These are phyloP conservation scores for Suillus luteus DNA, from an alignment of 768 basidiomycete species.

Conservation along the genomic window DNA sequence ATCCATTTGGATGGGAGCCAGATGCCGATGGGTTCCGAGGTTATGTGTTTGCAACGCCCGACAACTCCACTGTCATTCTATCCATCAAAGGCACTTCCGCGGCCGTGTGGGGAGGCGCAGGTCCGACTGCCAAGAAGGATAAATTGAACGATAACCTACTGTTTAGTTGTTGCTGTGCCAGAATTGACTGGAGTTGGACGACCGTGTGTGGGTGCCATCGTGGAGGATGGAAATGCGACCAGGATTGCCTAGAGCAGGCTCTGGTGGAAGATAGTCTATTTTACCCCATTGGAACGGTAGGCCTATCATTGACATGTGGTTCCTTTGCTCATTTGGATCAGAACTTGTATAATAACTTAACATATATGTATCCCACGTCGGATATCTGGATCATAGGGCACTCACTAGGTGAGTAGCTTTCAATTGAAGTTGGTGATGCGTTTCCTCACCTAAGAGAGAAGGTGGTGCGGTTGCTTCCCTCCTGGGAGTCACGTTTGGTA, in stretches of 20 bases:
- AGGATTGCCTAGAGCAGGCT: constrained; percentile 74
- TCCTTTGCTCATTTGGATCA: not conserved
- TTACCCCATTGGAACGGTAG: constrained; percentile 85
- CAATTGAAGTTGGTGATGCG: not conserved
- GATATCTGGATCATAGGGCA: constrained; percentile 88
- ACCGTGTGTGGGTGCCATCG: constrained; percentile 90
- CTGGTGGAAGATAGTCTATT: constrained; percentile 82
- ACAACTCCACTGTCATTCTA: constrained; percentile 83
- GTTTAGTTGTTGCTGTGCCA: constrained; percentile 94
- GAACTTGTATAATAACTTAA: constrained; percentile 94
- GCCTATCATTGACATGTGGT: constrained; percentile 29
- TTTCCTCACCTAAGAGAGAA: constrained; percentile 31
- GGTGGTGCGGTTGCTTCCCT: constrained; percentile 76
- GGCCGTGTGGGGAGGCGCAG: constrained; percentile 67
- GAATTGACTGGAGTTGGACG: constrained; percentile 91
- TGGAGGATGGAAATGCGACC: constrained; percentile 79
- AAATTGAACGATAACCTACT: constrained; percentile 92
- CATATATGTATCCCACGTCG: constrained; percentile 88
- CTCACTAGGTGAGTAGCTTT: constrained; percentile 56
- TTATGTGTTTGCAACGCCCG: constrained; percentile 82
- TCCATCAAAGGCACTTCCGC: constrained; percentile 96
- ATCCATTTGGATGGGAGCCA: constrained; percentile 92
- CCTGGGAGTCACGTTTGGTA: constrained; percentile 86
- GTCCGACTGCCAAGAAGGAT: constrained; percentile 88
- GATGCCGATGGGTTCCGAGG: constrained; percentile 88